These are phyloP conservation scores for Boletus sensibilis DNA, from an alignment of 768 basidiomycete genomes.

Conservation along the genomic window DNA sequence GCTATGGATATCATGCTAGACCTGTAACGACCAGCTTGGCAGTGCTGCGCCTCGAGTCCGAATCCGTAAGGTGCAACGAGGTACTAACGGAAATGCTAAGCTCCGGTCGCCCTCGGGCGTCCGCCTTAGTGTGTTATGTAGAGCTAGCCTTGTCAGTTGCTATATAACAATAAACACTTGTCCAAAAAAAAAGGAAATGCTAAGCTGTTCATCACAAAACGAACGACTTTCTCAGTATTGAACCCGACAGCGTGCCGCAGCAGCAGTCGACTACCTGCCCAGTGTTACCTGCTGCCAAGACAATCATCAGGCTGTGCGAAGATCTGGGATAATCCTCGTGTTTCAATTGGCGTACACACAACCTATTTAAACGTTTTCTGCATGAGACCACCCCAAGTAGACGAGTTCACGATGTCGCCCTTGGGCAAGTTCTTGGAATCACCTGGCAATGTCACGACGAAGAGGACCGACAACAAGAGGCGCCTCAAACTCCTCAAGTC, in stretches of 20 bases:
- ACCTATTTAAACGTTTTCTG: neutral
- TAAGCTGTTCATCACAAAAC: neutral
- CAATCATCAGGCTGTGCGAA: neutral
- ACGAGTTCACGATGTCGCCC: conserved; percentile 14
- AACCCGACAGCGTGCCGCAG: neutral
- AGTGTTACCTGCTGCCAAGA: too few relatives aligned
- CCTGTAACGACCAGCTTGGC: neutral
- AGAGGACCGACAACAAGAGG: conserved; percentile 27
- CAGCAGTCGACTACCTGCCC: neutral
- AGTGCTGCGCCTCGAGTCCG: neutral
- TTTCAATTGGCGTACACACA: neutral
- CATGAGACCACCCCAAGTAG: neutral
- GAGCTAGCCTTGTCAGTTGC: too few relatives aligned
- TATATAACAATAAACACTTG: too few relatives aligned
- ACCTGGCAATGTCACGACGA: conserved; percentile 7
- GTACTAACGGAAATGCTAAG: neutral
- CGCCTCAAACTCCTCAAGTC: conserved; percentile 50
- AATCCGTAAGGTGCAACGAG: neutral
- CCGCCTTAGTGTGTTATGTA: neutral
- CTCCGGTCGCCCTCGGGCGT: too few relatives aligned
- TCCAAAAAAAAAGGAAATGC: too few relatives aligned
- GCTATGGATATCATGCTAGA: conserved; percentile 22
- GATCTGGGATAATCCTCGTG: neutral
- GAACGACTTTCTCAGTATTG: neutral
- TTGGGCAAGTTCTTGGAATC: conserved; percentile 7